A percentile compares a stretch with the other conserved stretches of the same genome.
These are phyloP conservation scores for Diaporthe australafricana DNA, from an alignment of 2,329 filamentous ascomycete species.

Conservation along the genomic window DNA sequence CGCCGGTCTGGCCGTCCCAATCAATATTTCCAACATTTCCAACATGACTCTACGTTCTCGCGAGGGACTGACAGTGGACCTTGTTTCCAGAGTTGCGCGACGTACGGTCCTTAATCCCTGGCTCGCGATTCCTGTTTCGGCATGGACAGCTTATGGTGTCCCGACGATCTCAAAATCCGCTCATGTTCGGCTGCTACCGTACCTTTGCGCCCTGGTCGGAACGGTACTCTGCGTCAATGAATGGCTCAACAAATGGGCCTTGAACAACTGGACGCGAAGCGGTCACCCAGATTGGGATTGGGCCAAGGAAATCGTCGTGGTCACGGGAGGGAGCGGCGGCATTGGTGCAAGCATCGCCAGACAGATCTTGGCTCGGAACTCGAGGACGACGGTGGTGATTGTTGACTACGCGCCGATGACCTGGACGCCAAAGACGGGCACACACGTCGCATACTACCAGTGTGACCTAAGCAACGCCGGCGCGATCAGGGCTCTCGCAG, in stretches of 20 bases:
- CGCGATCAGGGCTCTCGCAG: constrained; percentile 45
- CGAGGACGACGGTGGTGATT: constrained; percentile 46
- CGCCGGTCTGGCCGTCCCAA: not conserved
- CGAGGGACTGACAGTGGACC: not conserved
- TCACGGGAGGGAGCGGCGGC: constrained; percentile 57
- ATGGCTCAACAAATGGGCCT: not conserved
- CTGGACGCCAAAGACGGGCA: constrained; percentile 43
- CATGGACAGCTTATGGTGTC: not conserved
- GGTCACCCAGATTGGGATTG: constrained; percentile 46
- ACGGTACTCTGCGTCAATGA: not conserved
- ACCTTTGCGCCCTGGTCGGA: not conserved
- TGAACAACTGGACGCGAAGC: not conserved
- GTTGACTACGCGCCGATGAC: constrained; percentile 48
- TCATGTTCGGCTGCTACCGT: not conserved
- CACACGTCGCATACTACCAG: constrained; percentile 46
- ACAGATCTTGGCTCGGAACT: constrained; percentile 44
- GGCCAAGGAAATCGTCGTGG: constrained; percentile 54
- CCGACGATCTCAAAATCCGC: not conserved
- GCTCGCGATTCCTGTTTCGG: not conserved
- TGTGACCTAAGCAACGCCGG: constrained; percentile 53
- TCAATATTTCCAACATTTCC: not conserved
- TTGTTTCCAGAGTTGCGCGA: not conserved
- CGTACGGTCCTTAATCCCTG: not conserved
- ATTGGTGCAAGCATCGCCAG: constrained; percentile 53
- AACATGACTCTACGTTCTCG: not conserved